Percentiles rank a stretch among this genome's conserved stretches.
Evolutionary conservation across 228 moss, liverwort and hornwort genomes (phyloP).

Genomic region (Sphagnum magellanicum): DNA sequence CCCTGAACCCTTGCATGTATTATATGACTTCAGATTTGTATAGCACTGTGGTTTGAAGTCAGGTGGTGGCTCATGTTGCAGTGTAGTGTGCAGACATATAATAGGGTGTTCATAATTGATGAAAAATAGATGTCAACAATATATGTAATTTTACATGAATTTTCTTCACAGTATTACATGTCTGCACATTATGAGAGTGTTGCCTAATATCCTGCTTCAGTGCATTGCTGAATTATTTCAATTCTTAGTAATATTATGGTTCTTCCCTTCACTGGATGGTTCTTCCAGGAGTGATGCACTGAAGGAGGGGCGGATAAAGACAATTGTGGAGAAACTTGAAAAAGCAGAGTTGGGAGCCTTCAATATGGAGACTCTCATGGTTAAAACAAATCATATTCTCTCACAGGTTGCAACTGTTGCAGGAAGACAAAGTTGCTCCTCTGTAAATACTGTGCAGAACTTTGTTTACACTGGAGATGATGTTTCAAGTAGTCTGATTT

Average conservation of each 20-base stretch:
- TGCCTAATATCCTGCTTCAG: background rate
- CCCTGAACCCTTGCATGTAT: background rate
- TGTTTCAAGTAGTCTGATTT: constrained; percentile 2
- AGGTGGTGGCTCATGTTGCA: no score
- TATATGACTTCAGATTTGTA: background rate
- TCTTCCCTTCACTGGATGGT: no score
- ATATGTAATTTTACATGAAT: background rate
- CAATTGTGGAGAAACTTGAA: constrained; percentile 46
- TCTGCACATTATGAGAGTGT: background rate
- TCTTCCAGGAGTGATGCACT: constrained; percentile 48
- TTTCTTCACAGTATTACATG: background rate
- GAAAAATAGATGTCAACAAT: no score
- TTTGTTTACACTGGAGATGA: constrained; percentile 9
- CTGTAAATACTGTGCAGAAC: constrained; percentile 11
- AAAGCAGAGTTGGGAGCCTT: constrained; percentile 14
- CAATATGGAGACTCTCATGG: constrained; percentile 11
- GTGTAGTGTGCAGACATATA: no score
- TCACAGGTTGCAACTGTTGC: constrained; percentile 16
- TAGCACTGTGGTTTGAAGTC: background rate
- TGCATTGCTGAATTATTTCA: no score
- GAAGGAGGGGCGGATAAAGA: constrained; percentile 47
- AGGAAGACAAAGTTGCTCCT: constrained; percentile 12
- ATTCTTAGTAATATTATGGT: no score
- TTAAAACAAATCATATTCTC: background rate
- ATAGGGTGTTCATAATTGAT: no score